Percentiles rank a stretch among this genome's conserved stretches.
phyloP scores from a whole-genome alignment of 2,329 filamentous ascomycete species.

The Phialophora expanda region DNA sequence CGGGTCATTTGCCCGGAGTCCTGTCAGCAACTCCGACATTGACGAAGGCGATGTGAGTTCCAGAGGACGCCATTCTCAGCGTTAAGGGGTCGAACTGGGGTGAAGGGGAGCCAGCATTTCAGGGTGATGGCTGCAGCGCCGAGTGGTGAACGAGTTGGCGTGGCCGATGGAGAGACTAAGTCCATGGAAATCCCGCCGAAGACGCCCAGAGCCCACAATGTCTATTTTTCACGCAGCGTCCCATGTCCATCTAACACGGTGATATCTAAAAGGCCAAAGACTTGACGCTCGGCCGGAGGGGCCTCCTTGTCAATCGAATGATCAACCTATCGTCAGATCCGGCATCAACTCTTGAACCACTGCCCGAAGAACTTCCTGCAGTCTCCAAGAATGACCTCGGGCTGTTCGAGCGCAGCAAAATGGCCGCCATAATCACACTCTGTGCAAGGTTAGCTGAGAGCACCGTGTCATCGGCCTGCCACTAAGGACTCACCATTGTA shows the following conservation, averaged over 20 bases:
- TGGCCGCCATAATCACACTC: slow-evolving; percentile 45
- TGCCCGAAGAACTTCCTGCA: slow-evolving; percentile 23
- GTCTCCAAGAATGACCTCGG: slow-evolving; percentile 37
- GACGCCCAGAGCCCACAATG: neutral
- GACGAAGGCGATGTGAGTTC: too few species aligned
- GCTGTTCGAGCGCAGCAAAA: slow-evolving; percentile 46
- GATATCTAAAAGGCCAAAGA: neutral
- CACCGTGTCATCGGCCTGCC: neutral
- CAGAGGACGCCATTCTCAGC: too few species aligned
- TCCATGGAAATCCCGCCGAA: neutral
- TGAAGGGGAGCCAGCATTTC: too few species aligned
- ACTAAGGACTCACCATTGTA: slow-evolving; percentile 36
- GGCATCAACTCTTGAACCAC: slow-evolving; percentile 7
- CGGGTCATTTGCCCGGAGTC: too few species aligned
- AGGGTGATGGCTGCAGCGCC: too few species aligned
- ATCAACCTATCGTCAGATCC: neutral
- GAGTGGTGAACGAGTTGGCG: too few species aligned
- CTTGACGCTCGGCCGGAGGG: neutral
- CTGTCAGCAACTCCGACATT: too few species aligned
- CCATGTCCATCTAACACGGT: neutral
- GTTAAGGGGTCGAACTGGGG: too few species aligned
- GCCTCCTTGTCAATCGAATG: neutral
- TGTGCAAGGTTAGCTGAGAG: neutral
- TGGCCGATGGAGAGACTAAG: too few species aligned
- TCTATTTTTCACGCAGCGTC: neutral